Base-by-base conservation (phyloP, 169 alveolate species). In the Cystoisospora suis region DNA sequence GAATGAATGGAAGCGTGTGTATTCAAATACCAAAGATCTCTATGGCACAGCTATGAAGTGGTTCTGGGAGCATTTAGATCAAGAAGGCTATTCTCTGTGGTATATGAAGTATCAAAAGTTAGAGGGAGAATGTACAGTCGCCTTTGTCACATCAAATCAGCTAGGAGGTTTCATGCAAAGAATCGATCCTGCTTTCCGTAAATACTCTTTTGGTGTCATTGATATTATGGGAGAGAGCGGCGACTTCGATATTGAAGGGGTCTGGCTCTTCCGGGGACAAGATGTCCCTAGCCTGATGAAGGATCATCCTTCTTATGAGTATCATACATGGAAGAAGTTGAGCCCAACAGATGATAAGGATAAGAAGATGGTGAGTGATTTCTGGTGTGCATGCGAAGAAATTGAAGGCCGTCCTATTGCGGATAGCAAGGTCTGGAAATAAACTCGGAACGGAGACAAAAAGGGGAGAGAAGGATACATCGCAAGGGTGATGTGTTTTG, bases 251-350 rank as follows among this genome's bases (percentile, higher is more conserved):
- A 96, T 98, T 61, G 96, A 94, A 92, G 99, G 99, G 23, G 99
- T 98, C 9, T 98, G 99, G 99, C 88, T 98, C 92, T 97, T 98
- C 96, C 97, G 99, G 95, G 99, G 99, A 53, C 93, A 88, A 12
- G 99, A 96, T 32, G 93, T 98, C 34, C 99, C 99, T 15, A 93
- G 93, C 81, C 95, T 94, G 92, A 94, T 98, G 98, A 93, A 94
- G 85, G 99, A 98, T 34, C 99, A 98, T 91, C 99, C 99, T 6
- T 97, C 99, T 4, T 99, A 95, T 94, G 99, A 98, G 92, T 98
- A 97, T 95, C 96, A 97, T 86, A 91, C 97, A 44, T 96, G 96
- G 92, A 96, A 83, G 45, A 95, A 97, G 90, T 95, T 98, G 38
- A 98, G 97, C 91, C 81, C 88, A 61, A 90, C 93, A 69, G 95